Evolutionary conservation across 257 asterid species (phyloP).

Genomic region (Solanum dulcamara): DNA sequence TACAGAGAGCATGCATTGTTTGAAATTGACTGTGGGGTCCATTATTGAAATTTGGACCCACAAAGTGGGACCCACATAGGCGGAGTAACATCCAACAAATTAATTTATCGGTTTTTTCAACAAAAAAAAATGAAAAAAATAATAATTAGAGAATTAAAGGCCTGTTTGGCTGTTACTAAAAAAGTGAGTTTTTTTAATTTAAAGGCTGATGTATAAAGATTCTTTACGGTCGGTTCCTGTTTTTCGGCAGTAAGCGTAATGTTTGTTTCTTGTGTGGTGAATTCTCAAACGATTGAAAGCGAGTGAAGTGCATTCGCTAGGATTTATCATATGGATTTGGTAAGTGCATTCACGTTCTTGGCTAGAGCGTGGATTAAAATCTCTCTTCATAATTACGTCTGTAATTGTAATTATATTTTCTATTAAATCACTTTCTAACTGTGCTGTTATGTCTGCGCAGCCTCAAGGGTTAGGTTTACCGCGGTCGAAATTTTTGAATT

Average conservation of each 20-base stretch:
- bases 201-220: constrained; percentile 23
- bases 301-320: not conserved
- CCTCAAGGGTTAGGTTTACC: not conserved
- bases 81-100: not conserved
- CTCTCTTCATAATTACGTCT: not conserved
- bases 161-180: constrained; percentile 19
- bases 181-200: not conserved
- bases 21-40: constrained; percentile 27
- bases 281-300: not conserved
- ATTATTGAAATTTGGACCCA: not conserved
- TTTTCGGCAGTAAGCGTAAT: not conserved
- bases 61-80: not conserved
- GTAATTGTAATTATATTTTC: not conserved
- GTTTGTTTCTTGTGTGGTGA: not conserved
- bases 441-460: not conserved
- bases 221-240: constrained; percentile 19
- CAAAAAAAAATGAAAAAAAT: not conserved
- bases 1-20: constrained; percentile 13
- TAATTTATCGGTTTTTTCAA: not conserved
- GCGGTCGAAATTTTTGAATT: too few relatives aligned
- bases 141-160: not conserved
- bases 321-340: not conserved
- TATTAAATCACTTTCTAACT: not conserved
- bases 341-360: not conserved
- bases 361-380: not conserved